Evolutionary conservation across 2,329 filamentous ascomycete species (phyloP).

Genomic region (Pseudogymnoascus sp.): DNA sequence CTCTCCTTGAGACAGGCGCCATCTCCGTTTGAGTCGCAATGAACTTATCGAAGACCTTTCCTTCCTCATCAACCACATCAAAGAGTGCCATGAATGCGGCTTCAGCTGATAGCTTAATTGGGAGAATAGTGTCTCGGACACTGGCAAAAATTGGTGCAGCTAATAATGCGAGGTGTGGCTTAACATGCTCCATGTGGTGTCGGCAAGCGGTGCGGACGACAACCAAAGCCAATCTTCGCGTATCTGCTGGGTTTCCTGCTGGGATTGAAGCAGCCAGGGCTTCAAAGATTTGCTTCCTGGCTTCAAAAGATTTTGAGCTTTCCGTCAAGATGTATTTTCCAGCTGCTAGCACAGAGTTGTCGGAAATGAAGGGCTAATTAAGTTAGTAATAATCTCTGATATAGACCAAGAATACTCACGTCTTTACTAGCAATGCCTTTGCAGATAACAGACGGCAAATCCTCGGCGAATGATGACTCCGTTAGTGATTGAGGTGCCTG

Average conservation of each 20-base stretch:
- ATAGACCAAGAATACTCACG: slow-evolving; percentile 41
- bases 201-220: slow-evolving; percentile 79
- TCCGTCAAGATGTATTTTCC: slow-evolving; percentile 79
- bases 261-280: slow-evolving; percentile 65
- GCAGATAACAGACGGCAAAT: slow-evolving; percentile 67
- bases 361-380: slow-evolving; percentile 65
- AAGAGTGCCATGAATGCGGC: slow-evolving; percentile 90
- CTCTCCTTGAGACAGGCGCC: slow-evolving; percentile 66
- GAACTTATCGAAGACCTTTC: slow-evolving; percentile 83
- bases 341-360: slow-evolving; percentile 81
- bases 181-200: slow-evolving; percentile 67
- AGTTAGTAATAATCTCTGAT: slow-evolving; percentile 17
- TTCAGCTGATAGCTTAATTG: slow-evolving; percentile 90
- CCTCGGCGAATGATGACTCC: slow-evolving; percentile 57
- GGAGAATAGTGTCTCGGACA: slow-evolving; percentile 85
- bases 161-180: slow-evolving; percentile 73
- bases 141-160: slow-evolving; percentile 78
- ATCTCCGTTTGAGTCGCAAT: slow-evolving; percentile 62
- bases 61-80: slow-evolving; percentile 79
- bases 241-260: slow-evolving; percentile 72
- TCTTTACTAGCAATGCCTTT: slow-evolving; percentile 70
- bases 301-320: slow-evolving; percentile 62
- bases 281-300: slow-evolving; percentile 71
- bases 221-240: slow-evolving; percentile 76
- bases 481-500: slow-evolving; percentile 68